These are phyloP conservation scores for Eucalyptus curtisii DNA, from an alignment of 345 rosid genomes.

Conservation along the genomic window DNA sequence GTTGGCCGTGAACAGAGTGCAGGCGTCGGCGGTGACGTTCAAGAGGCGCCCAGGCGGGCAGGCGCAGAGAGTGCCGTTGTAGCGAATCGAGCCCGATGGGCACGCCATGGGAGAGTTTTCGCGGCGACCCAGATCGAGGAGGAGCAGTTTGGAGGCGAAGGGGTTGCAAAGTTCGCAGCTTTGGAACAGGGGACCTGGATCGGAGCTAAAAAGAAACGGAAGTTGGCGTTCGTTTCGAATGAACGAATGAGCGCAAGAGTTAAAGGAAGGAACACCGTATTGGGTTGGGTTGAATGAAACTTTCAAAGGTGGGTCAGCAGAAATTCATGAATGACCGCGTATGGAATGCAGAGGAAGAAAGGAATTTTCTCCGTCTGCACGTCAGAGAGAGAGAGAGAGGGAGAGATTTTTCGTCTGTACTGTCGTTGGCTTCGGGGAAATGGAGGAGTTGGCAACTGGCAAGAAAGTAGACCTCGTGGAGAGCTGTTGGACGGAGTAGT, in stretches of 20 bases:
- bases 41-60: slow-evolving; percentile 61
- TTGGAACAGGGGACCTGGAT: neutral
- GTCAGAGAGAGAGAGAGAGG: neutral
- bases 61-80: slow-evolving; percentile 67
- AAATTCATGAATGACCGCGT: neutral
- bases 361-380: neutral
- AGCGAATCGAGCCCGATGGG: slow-evolving; percentile 42
- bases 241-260: neutral
- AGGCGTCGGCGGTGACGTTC: slow-evolving; percentile 27
- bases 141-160: neutral
- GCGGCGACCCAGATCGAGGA: neutral
- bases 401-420: neutral
- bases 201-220: neutral
- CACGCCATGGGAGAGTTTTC: slow-evolving; percentile 23
- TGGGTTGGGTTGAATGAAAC: neutral
- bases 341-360: neutral
- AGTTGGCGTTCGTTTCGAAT: neutral
- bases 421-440: neutral
- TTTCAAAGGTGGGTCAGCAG: neutral
- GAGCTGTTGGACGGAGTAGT: neutral
- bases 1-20: slow-evolving; percentile 29
- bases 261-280: neutral
- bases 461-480: neutral
- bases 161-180: neutral
- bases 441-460: neutral